Evolutionary conservation across 2,329 filamentous ascomycete species (phyloP).

Genomic region (Coniella lustricola): DNA sequence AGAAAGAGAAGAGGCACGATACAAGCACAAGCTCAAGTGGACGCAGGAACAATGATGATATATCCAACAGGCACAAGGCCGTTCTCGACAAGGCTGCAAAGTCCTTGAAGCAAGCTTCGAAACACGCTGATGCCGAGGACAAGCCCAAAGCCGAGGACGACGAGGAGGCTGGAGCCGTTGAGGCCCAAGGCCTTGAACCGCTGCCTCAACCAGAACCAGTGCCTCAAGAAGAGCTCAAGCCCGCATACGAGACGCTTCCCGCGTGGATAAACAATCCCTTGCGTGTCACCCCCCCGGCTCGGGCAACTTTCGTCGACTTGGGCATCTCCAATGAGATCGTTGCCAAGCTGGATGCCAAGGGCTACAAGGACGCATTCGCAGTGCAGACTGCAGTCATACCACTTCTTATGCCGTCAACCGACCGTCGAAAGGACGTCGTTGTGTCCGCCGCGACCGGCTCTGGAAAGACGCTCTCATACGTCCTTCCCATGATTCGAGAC

Average conservation of each 20-base stretch:
- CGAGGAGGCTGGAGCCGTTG: conserved; percentile 25
- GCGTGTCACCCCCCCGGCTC: conserved; percentile 55
- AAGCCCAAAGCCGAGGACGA: conserved; percentile 21
- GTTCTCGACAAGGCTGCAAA: conserved; percentile 24
- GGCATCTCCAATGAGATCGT: conserved; percentile 55
- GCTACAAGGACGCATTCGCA: conserved; percentile 66
- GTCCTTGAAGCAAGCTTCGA: conserved; percentile 20
- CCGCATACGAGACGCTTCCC: conserved; percentile 72
- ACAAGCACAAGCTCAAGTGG: too few species aligned
- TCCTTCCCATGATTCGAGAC: conserved; percentile 75
- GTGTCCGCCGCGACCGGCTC: conserved; percentile 92
- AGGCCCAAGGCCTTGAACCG: conserved; percentile 66
- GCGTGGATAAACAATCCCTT: conserved; percentile 72
- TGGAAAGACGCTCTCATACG: conserved; percentile 89
- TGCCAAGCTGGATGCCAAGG: conserved; percentile 57
- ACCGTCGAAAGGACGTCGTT: conserved; percentile 69
- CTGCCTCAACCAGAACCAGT: conserved; percentile 70
- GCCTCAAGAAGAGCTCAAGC: conserved; percentile 47
- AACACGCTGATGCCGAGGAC: conserved; percentile 25
- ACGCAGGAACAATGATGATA: conserved; percentile 20
- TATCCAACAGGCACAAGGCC: conserved; percentile 22
- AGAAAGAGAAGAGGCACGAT: conserved; percentile 21
- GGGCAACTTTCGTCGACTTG: conserved; percentile 54
- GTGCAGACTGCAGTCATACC: conserved; percentile 77
- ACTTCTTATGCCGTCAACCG: conserved; percentile 61